phyloP scores from a whole-genome alignment of 1,284 basidiomycete species.

The Ganoderma sp. region DNA sequence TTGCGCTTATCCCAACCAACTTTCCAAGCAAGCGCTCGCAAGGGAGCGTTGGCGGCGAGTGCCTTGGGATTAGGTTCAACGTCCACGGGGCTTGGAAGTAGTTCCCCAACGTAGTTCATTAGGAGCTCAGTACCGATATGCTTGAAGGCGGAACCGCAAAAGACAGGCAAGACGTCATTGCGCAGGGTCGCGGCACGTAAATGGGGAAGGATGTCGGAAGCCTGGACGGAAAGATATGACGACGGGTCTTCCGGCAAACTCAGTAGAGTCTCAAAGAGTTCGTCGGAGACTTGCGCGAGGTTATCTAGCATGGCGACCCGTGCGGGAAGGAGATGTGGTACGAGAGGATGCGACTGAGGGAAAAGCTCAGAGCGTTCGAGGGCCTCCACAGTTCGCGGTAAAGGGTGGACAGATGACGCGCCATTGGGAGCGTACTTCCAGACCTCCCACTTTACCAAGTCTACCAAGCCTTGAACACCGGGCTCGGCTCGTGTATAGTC shows the following conservation, averaged over 20 bases:
- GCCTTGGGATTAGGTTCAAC: slow-evolving; percentile 50
- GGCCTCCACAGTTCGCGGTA: slow-evolving; percentile 57
- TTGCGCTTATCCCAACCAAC: slow-evolving; percentile 83
- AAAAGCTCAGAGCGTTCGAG: slow-evolving; percentile 53
- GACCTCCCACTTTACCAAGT: slow-evolving; percentile 80
- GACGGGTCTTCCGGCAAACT: slow-evolving; percentile 59
- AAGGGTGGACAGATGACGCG: slow-evolving; percentile 50
- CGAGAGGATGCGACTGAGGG: slow-evolving; percentile 64
- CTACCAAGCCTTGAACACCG: slow-evolving; percentile 78
- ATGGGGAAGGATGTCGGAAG: slow-evolving; percentile 59
- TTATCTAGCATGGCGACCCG: slow-evolving; percentile 76
- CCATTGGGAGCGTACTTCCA: slow-evolving; percentile 71
- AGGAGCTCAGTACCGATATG: slow-evolving; percentile 83
- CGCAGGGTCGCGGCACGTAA: slow-evolving; percentile 72
- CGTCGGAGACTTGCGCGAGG: slow-evolving; percentile 80
- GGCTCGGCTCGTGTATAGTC: slow-evolving; percentile 75
- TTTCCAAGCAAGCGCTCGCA: slow-evolving; percentile 85
- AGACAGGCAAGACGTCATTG: slow-evolving; percentile 75
- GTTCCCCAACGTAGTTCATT: slow-evolving; percentile 81
- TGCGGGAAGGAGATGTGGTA: slow-evolving; percentile 69
- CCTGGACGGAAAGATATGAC: slow-evolving; percentile 64
- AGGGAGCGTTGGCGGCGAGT: slow-evolving; percentile 49
- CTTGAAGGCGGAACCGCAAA: slow-evolving; percentile 85
- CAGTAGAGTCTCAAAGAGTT: slow-evolving; percentile 75
- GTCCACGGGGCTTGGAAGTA: slow-evolving; percentile 82